Conservation (phyloP, 352 stramenopile species). For the Pythium scleroteichum region DNA sequence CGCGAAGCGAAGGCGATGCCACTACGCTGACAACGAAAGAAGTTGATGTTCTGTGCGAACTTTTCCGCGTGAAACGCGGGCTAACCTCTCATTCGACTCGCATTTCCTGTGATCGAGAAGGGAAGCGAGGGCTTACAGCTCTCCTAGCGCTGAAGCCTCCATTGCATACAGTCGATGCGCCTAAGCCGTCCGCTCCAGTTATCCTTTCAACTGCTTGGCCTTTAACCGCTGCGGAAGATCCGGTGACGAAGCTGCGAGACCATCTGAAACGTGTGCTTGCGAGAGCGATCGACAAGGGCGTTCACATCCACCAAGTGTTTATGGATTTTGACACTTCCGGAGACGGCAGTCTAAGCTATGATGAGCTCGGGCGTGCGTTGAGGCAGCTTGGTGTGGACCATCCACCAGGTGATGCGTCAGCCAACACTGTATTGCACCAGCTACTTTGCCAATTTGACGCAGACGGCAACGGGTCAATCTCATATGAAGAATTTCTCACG, state of each 20-base stretch:
- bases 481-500: constrained; percentile 78
- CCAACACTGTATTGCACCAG: constrained; percentile 26
- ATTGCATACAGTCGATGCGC: background rate
- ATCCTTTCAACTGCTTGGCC: background rate
- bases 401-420: constrained; percentile 27
- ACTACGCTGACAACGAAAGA: constrained; percentile 60
- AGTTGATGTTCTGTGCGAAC: constrained; percentile 62
- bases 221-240: constrained; percentile 9
- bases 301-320: constrained; percentile 68
- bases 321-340: constrained; percentile 56
- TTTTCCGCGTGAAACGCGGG: constrained; percentile 35
- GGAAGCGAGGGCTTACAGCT: constrained; percentile 46
- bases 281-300: constrained; percentile 55
- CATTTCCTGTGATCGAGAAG: constrained; percentile 58
- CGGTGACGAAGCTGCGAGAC: constrained; percentile 35
- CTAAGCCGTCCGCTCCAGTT: background rate
- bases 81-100: constrained; percentile 31
- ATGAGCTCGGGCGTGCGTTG: constrained; percentile 56
- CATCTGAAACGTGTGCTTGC: constrained; percentile 56
- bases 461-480: constrained; percentile 64
- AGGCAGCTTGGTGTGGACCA: constrained; percentile 51
- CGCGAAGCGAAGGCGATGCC: constrained; percentile 34
- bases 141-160: constrained; percentile 49
- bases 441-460: constrained; percentile 58
- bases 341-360: constrained; percentile 57